Evolutionary conservation across 1,284 basidiomycete genomes (phyloP), one percentile per base, ranked within the genome.

Genomic region (Boletus hoseneyae): DNA sequence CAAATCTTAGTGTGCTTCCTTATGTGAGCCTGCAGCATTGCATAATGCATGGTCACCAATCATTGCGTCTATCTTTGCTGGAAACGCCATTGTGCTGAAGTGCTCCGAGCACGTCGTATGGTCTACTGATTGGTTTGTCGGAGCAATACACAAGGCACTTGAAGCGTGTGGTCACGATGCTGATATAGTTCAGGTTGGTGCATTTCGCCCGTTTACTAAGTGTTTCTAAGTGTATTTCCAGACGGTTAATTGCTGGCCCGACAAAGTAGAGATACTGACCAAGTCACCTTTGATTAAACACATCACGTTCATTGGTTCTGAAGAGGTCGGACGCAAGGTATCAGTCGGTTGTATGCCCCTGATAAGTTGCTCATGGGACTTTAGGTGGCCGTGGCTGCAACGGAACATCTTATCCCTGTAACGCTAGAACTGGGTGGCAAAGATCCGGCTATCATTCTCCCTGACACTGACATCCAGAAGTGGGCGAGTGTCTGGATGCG

Each of bases 11-110:
- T 43, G 33, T 51, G 12, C 34, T 36, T 47, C 49, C 42, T 54
- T 27, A 48, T 52, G 42, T 25, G 7, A 9, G 23, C 9, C 16
- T 43, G 33, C 57, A 92, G 90, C 93, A 27, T 75, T 95, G 48
- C 95, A 97, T 70, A 97, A 98, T 65, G 82, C 89, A 0, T 87
- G 95, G 75, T 94, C 92, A 1, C 96, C 96, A 0, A 92, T 98
- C 51, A 75, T 98, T 27, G 89, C 94, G 5, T 79, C 88, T 4
- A 75, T 99, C 25, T 96, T 96, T 64, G 76, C 93, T 7, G 97
- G 95, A 11, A 97, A 99, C 65, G 86, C 82, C 11, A 76, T 97
- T 48, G 85, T 98, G 6, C 73, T 98, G 52, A 99, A 99, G 69
- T 95, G 93, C 61, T 93, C 90, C 0, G 94, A 97, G 62, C 82